Conservation (phyloP, 345 rosid genomes). For the Punica granatum region DNA sequence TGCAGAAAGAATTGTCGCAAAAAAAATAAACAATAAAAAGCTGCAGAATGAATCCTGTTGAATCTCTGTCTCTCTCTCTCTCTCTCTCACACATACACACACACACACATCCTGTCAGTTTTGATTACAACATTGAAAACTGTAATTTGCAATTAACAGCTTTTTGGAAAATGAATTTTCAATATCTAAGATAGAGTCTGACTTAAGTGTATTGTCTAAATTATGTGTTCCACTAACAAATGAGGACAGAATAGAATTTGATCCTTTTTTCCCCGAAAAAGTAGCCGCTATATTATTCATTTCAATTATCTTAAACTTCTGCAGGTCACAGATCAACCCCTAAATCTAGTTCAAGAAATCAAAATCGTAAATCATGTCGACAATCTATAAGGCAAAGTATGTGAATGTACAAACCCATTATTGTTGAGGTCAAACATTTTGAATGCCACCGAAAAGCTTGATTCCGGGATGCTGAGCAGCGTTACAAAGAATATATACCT, state of each 20-base stretch:
- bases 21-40: too few relatives aligned
- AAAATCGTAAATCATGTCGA: not conserved
- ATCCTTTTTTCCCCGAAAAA: not conserved
- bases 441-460: constrained; percentile 75
- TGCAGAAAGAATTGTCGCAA: too few relatives aligned
- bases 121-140: not conserved
- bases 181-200: not conserved
- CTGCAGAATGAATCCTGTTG: too few relatives aligned
- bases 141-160: not conserved
- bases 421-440: constrained; percentile 85
- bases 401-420: constrained; percentile 50
- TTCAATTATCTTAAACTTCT: not conserved
- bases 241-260: not conserved
- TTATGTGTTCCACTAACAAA: not conserved
- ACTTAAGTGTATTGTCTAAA: not conserved
- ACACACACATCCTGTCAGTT: too few relatives aligned
- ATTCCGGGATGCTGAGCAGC: constrained; percentile 83
- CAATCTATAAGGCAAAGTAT: not conserved
- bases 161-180: not conserved
- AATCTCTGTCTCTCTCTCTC: not conserved
- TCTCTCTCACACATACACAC: too few relatives aligned
- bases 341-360: not conserved
- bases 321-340: not conserved
- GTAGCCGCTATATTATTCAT: not conserved
- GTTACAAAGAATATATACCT: constrained; percentile 94